These are phyloP conservation scores for Teratosphaeria destructans DNA, from an alignment of 2,329 filamentous ascomycete genomes.

Conservation along the genomic window DNA sequence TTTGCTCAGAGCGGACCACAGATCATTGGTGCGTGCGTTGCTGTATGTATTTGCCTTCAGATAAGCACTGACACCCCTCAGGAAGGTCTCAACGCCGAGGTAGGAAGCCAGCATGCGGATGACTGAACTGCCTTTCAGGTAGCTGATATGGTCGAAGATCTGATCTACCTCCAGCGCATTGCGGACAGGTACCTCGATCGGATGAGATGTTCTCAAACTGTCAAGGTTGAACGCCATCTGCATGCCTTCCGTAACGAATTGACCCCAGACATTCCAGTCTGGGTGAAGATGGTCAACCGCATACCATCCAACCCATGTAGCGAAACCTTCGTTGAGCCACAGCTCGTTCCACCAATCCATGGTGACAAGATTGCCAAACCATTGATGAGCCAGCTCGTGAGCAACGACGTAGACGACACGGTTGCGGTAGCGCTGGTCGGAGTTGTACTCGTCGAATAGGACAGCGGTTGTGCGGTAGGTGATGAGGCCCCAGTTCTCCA, in stretches of 20 bases:
- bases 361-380: constrained; percentile 90
- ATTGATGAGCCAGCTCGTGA: constrained; percentile 94
- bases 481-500: constrained; percentile 95
- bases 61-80: constrained; percentile 83
- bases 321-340: constrained; percentile 93
- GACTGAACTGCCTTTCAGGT: constrained; percentile 89
- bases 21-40: constrained; percentile 80
- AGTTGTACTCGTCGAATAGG: constrained; percentile 84
- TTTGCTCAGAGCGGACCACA: constrained; percentile 81
- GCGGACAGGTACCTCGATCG: constrained; percentile 88
- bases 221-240: constrained; percentile 87
- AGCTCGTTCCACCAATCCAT: constrained; percentile 78
- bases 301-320: constrained; percentile 96
- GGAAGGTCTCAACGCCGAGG: constrained; percentile 76
- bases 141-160: constrained; percentile 95
- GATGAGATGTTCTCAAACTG: constrained; percentile 80
- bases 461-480: constrained; percentile 88
- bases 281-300: constrained; percentile 86
- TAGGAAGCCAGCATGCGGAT: constrained; percentile 94
- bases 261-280: constrained; percentile 95
- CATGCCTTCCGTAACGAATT: constrained; percentile 92
- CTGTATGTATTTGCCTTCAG: constrained; percentile 79
- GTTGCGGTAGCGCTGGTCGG: constrained; percentile 83
- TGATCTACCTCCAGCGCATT: constrained; percentile 95
- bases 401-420: constrained; percentile 93